Percentiles rank a stretch among this genome's conserved stretches.
These are phyloP conservation scores for Medicago truncatula DNA, from an alignment of 306 rosid species.

Conservation along the genomic window DNA sequence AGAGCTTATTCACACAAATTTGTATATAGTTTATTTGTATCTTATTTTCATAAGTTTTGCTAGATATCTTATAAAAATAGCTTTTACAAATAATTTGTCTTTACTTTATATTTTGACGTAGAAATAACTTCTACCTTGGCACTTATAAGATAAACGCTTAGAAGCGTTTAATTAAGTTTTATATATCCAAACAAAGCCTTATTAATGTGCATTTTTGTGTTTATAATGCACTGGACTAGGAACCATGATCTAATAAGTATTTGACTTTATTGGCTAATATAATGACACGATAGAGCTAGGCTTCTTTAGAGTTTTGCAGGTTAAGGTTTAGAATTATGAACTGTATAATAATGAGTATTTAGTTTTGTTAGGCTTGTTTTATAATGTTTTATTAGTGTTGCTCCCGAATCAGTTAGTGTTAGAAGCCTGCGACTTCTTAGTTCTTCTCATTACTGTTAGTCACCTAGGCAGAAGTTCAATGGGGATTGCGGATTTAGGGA, in stretches of 20 bases:
- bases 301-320: background rate
- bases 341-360: background rate
- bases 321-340: background rate
- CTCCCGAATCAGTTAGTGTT: constrained; percentile 3
- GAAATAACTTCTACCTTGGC: background rate
- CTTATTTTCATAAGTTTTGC: background rate
- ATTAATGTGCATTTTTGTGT: background rate
- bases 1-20: background rate
- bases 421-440: background rate
- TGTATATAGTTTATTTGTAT: background rate
- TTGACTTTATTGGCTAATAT: constrained; percentile 10
- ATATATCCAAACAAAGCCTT: background rate
- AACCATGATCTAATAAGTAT: constrained; percentile 10
- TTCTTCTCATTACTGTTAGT: constrained; percentile 10
- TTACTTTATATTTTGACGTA: background rate
- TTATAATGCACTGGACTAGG: background rate
- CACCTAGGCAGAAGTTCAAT: background rate
- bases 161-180: background rate
- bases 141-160: background rate
- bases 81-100: background rate
- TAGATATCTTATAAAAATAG: background rate
- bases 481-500: constrained; percentile 24
- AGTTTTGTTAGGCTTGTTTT: constrained; percentile 12
- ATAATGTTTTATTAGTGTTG: constrained; percentile 16
- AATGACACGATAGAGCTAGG: background rate